Base-by-base conservation (phyloP, 345 rosid genomes). In the Salix udensis region DNA sequence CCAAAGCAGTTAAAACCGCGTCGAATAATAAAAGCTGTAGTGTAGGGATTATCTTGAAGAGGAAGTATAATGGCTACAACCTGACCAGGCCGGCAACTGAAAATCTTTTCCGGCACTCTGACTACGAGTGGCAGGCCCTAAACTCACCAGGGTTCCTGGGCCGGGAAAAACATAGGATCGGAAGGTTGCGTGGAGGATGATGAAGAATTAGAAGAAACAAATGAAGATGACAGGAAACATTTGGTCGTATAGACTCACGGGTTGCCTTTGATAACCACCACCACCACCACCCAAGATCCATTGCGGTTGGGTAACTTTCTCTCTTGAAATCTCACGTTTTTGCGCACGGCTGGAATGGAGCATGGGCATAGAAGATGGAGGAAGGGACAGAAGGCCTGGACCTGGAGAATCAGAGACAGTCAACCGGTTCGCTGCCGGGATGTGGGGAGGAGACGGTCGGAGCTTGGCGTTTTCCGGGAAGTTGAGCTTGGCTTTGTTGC, bases 401-500 rank as follows among this genome's bases (percentile, higher is more conserved):
- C 58, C 30, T 0, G 79, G n/a, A 46, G 87, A 80, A 82, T 76
- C 74, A 1, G 89, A 85, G 84, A 84, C 70, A 13, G 86, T 64
- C 30, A 79, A 70, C 58, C 81, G 84, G 60, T 76, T 74, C 0
- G 84, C 36, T 42, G 76, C 70, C 39, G 83, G 78, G 67, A 67
- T 60, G 2, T 80, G 31, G 0, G 88, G 39, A 0, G 88, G 39
- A 4, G 85, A 80, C 71, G 89, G 72, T 11, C 77, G 71, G 68
- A 92, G 93, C 81, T 79, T 88, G 69, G 91, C 98, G 76, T 94
- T 91, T 73, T 94, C 97, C n/a, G 98, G 98, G 87, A 94, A 94
- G 84, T 94, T 94, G 67, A 94, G 97, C 75, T 94, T 94, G 77
- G 98, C 98, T 78, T 91, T 92, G 88, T 82, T 94, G 72, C 98